A percentile compares a stretch with the other conserved stretches of the same genome.
These are phyloP conservation scores for Trichoderma sp. DNA, from an alignment of 2,329 filamentous ascomycete species.

Conservation along the genomic window DNA sequence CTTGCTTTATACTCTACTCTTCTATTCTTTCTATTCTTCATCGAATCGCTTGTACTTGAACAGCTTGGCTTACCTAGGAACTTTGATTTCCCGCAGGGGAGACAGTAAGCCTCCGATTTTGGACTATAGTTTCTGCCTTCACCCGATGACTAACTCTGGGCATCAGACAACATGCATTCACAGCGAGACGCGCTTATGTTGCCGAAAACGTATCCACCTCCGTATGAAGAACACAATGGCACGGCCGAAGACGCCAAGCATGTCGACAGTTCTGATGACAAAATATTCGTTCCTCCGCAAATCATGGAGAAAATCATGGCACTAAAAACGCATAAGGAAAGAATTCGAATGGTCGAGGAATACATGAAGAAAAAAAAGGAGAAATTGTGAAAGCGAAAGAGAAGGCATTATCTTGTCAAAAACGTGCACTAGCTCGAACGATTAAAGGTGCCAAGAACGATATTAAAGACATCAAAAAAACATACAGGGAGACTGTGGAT, in stretches of 20 bases:
- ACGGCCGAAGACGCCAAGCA: background rate
- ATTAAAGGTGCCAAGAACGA: background rate
- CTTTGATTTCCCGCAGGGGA: background rate
- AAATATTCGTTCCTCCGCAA: background rate
- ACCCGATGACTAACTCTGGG: background rate
- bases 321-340: background rate
- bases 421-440: background rate
- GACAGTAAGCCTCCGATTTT: background rate
- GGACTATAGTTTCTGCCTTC: background rate
- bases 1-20: background rate
- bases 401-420: background rate
- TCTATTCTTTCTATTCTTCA: background rate
- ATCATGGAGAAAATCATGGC: background rate
- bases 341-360: background rate
- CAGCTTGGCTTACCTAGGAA: background rate
- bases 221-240: background rate
- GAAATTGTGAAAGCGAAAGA: background rate
- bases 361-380: background rate
- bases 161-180: background rate
- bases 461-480: accelerated
- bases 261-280: background rate
- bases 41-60: background rate
- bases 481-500: background rate
- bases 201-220: background rate
- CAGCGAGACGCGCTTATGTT: background rate